Percentiles rank a stretch among this genome's conserved stretches.
Evolutionary conservation across 495 filamentous ascomycete species (phyloP).

Genomic region (Cercophora sp.): DNA sequence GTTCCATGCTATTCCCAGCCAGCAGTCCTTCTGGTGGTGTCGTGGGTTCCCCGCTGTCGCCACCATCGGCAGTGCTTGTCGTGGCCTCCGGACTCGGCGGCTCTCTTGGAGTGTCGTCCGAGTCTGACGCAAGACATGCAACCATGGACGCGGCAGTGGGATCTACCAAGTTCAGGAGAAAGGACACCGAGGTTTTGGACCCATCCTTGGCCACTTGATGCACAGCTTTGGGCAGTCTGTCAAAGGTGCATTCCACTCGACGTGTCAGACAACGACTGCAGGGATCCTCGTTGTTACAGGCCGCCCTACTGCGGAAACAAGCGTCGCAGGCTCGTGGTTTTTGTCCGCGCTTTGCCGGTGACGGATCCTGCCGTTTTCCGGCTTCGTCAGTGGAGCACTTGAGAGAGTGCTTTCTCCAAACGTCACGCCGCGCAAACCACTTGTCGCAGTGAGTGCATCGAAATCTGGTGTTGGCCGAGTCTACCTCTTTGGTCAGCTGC

Average conservation of each 20-base stretch:
- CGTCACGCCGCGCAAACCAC: slow-evolving; percentile 8
- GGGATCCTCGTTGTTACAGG: slow-evolving; percentile 1
- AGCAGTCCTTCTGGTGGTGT: too few relatives aligned
- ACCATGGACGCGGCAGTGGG: slow-evolving; percentile 15
- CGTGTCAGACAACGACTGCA: slow-evolving; percentile 10
- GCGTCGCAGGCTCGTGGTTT: slow-evolving; percentile 12
- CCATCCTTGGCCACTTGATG: neutral
- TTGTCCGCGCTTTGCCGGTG: slow-evolving; percentile 10
- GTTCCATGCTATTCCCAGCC: too few relatives aligned
- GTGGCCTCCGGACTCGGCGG: too few relatives aligned
- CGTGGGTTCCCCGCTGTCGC: too few relatives aligned
- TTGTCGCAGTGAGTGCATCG: neutral
- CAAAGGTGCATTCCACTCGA: slow-evolving; percentile 1
- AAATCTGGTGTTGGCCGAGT: neutral
- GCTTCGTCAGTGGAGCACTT: slow-evolving; percentile 13
- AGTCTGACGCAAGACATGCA: too few relatives aligned
- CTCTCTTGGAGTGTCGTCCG: too few relatives aligned
- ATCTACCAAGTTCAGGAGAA: slow-evolving; percentile 15
- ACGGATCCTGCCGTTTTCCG: slow-evolving; percentile 6
- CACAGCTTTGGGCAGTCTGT: neutral
- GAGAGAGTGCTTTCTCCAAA: slow-evolving; percentile 13
- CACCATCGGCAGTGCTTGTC: too few relatives aligned
- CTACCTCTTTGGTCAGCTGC: neutral
- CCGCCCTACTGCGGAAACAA: slow-evolving; percentile 14
- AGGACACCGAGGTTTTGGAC: slow-evolving; percentile 12